These are phyloP conservation scores for Diplodia intermedia DNA, from an alignment of 2,329 filamentous ascomycete species.

Conservation along the genomic window DNA sequence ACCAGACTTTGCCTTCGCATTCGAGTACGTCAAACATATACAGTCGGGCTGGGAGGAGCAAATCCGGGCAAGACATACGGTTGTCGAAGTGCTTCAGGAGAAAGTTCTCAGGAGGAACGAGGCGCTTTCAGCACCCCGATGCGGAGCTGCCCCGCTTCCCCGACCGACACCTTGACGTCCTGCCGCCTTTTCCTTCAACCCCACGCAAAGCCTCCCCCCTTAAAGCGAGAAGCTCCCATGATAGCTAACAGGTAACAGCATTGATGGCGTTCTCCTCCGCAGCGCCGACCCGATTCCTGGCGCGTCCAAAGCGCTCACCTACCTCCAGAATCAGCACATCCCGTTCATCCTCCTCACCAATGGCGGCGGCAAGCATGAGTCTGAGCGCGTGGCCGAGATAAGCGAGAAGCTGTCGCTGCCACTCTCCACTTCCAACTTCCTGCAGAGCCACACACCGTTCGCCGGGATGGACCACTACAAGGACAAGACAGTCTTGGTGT, in stretches of 20 bases:
- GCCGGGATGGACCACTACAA: conserved; percentile 66
- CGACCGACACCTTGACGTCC: conserved; percentile 47
- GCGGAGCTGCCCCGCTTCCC: conserved; percentile 19
- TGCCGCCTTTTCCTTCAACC: not conserved
- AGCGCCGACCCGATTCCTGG: conserved; percentile 79
- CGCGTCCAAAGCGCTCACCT: conserved; percentile 74
- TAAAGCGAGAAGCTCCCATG: conserved; percentile 36
- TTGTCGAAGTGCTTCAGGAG: not conserved
- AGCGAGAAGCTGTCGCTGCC: conserved; percentile 68
- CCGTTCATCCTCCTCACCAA: conserved; percentile 97
- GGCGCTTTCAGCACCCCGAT: conserved; percentile 38
- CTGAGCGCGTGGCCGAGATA: conserved; percentile 73
- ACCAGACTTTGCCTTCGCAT: conserved; percentile 62
- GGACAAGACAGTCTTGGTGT: conserved; percentile 59
- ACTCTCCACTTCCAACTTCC: conserved; percentile 72
- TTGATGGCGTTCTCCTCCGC: conserved; percentile 94
- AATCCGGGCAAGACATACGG: not conserved
- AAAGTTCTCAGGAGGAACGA: not conserved
- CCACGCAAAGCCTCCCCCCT: not conserved
- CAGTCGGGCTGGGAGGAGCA: not conserved
- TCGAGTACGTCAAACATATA: conserved; percentile 55
- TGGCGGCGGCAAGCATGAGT: conserved; percentile 86
- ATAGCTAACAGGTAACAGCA: conserved; percentile 57
- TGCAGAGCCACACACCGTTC: conserved; percentile 93
- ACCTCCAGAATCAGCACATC: conserved; percentile 75